Base-by-base conservation (phyloP, 2,329 filamentous ascomycete genomes). In the Pseudogymnoascus sp. region DNA sequence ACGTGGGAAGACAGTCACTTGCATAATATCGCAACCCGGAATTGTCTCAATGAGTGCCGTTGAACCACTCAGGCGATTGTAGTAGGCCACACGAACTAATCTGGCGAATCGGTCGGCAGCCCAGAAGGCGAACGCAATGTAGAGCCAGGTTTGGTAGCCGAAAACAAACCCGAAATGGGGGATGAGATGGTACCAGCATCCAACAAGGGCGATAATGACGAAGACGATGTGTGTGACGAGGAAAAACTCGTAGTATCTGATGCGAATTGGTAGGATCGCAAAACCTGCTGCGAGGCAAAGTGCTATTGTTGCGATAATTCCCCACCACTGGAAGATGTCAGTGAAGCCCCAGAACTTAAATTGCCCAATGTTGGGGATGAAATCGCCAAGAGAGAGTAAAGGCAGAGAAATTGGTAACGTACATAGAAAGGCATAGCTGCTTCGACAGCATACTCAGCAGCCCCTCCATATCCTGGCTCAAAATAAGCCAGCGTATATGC, bases 101-200 rank as follows among this genome's bases (percentile, higher is more conserved):
- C 81, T 73, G 1, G 75, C 62, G 0, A 79, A 10, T 0, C 80
- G 75, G 64, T 83, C 81, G 60, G 78, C 78, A 5, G 68, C 69
- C 79, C 78, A 81, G 25, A 80, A 71, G 0, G 74, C 78, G 31
- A 72, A 73, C 0, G 74, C 72, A 1, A 74, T 70, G 60, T 78
- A 79, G 0, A 81, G 64, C 79, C 79, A 83, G 7, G 72, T 67
- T 63, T 81, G 78, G 60, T 81, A 78, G 0, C 79, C 79, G 69
- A 75, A 78, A 4, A 72, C 67, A 36, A 73, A 69, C 0, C 66
- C 59, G 64, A 76, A 79, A 0, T 71, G 66, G 7, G 70, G 62
- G 4, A 69, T 63, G 55, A 80, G 74, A 61, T 81, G 79, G 48
- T 66, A 66, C 64, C 65, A 66, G 39, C 59, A 62, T 4, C 63